Evolutionary conservation across 768 basidiomycete genomes (phyloP), one percentile per base, ranked within the genome.

Genomic region (Botryobasidium botryosum): DNA sequence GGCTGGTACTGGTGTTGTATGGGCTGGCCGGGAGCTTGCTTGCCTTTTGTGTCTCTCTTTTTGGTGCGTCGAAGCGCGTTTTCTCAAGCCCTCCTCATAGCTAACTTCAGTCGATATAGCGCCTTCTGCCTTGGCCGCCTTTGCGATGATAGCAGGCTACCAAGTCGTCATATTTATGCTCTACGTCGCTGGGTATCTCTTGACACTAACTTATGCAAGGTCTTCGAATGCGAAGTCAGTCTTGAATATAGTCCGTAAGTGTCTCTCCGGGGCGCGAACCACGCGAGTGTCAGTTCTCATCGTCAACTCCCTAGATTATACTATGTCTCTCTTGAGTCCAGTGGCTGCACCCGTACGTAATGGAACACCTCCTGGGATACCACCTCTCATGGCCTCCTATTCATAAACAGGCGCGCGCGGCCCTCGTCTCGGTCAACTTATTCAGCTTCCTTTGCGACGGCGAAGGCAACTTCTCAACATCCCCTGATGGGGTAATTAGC

Each of bases 381-480:
- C n/a, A n/a, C n/a, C n/a, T n/a, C n/a, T n/a, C n/a, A n/a, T n/a
- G n/a, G n/a, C n/a, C n/a, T n/a, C n/a, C n/a, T n/a, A n/a, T n/a
- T n/a, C n/a, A n/a, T n/a, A n/a, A n/a, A n/a, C 5, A 81, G 80
- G 57, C 72, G 33, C 69, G 83, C 35, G 73, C 80, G 0, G 70
- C 71, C 3, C 66, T 87, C 17, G 71, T 87, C n/a, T 79, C 82
- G 0, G 66, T 79, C 51, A 84, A 85, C 53, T 58, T 83, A 3
- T 87, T 85, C 59, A 75, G 74, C 10, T 62, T 85, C 3, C 69
- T 82, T 3, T 84, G 82, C 27, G 61, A 74, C 46, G 77, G 76
- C 6, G 58, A 64, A 3, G 64, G 61, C 15, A 57, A 62, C 1
- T 66, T 74, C 23, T 68, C 67, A 0, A 49, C 67, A 0, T 52